Evolutionary conservation across 2,329 filamentous ascomycete genomes (phyloP).

Genomic region (Penicillium verrucosum): DNA sequence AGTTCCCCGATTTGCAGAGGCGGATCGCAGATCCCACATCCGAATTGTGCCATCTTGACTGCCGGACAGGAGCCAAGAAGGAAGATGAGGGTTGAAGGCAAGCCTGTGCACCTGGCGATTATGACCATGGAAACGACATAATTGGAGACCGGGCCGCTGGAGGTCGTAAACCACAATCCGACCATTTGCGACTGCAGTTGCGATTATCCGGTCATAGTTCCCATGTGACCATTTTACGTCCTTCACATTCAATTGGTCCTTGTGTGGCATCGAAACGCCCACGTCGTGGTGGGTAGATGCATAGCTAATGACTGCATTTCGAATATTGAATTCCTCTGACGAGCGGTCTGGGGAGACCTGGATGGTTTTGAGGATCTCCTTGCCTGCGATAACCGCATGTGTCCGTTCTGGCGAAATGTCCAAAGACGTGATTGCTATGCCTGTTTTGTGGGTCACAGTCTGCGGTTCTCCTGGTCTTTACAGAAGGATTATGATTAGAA

Average conservation of each 20-base stretch:
- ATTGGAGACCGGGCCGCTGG: constrained; percentile 58
- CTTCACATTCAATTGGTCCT: constrained; percentile 60
- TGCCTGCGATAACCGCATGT: constrained; percentile 63
- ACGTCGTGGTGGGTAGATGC: constrained; percentile 51
- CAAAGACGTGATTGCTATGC: constrained; percentile 60
- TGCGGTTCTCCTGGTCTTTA: constrained; percentile 46
- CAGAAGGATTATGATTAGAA: neutral
- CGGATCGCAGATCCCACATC: constrained; percentile 62
- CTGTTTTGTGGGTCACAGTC: constrained; percentile 61
- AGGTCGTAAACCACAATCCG: constrained; percentile 65
- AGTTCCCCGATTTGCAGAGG: constrained; percentile 47
- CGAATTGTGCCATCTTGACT: constrained; percentile 63
- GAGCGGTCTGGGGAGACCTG: constrained; percentile 56
- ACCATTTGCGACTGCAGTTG: constrained; percentile 62
- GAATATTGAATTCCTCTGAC: constrained; percentile 62
- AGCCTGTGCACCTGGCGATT: constrained; percentile 63
- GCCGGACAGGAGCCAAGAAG: constrained; percentile 59
- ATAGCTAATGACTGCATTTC: constrained; percentile 58
- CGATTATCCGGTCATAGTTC: constrained; percentile 58
- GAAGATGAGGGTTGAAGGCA: constrained; percentile 62
- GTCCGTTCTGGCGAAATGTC: constrained; percentile 62
- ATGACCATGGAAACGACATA: constrained; percentile 62
- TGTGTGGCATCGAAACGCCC: constrained; percentile 49
- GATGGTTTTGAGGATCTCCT: constrained; percentile 65
- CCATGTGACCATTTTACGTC: constrained; percentile 68